These are phyloP conservation scores for Mycosphaerella arachidis DNA, from an alignment of 2,329 filamentous ascomycete species.

Conservation along the genomic window DNA sequence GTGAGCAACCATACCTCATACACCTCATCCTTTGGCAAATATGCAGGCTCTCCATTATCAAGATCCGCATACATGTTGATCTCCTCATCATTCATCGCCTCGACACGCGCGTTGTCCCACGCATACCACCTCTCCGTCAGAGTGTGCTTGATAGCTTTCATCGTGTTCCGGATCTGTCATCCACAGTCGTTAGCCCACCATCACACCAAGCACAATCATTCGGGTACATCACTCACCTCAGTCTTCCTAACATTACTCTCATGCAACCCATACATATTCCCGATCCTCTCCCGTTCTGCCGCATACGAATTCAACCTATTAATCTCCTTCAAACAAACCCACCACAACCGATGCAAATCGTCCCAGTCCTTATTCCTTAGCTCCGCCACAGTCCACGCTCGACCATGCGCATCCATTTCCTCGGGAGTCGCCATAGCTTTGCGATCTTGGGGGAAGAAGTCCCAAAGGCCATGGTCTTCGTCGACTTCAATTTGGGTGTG, in stretches of 20 bases:
- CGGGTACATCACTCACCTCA: slow-evolving; percentile 52
- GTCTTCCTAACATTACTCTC: slow-evolving; percentile 62
- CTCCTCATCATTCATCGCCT: slow-evolving; percentile 64
- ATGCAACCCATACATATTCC: slow-evolving; percentile 61
- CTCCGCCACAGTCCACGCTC: slow-evolving; percentile 80
- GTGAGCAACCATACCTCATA: slow-evolving; percentile 1
- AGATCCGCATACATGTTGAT: slow-evolving; percentile 52
- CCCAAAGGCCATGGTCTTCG: slow-evolving; percentile 81
- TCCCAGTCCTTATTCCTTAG: slow-evolving; percentile 88
- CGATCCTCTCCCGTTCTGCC: slow-evolving; percentile 61
- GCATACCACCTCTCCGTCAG: slow-evolving; percentile 85
- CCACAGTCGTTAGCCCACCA: not conserved
- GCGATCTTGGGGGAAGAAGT: slow-evolving; percentile 74
- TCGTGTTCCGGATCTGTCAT: slow-evolving; percentile 66
- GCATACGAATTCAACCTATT: slow-evolving; percentile 81
- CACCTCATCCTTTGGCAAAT: slow-evolving; percentile 17
- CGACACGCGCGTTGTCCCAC: slow-evolving; percentile 69
- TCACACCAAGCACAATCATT: not conserved
- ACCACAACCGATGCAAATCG: slow-evolving; percentile 88
- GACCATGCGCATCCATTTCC: slow-evolving; percentile 67
- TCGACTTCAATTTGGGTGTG: slow-evolving; percentile 56
- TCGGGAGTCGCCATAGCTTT: slow-evolving; percentile 67
- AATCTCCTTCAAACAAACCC: slow-evolving; percentile 84
- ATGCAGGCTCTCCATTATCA: slow-evolving; percentile 27
- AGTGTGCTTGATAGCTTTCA: slow-evolving; percentile 76